Evolutionary conservation across 2,329 filamentous ascomycete species (phyloP).

Genomic region (Cladosporium phlei): DNA sequence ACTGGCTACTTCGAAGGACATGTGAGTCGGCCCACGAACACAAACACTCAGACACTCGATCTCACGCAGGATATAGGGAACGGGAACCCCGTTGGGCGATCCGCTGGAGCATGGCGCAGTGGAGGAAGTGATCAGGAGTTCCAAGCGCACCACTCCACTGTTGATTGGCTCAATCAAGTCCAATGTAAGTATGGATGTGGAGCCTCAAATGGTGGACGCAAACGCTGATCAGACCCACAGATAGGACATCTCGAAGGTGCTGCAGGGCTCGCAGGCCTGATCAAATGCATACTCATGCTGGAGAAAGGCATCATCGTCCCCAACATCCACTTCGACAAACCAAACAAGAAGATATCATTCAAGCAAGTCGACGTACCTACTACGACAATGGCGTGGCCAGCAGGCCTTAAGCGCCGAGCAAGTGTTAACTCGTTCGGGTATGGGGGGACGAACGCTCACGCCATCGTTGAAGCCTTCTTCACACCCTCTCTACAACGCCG

Average conservation of each 20-base stretch:
- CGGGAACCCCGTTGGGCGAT: too few relatives aligned
- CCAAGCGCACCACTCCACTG: too few relatives aligned
- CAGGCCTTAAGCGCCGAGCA: slow-evolving; percentile 4
- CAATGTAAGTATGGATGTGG: not conserved
- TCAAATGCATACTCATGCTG: slow-evolving; percentile 31
- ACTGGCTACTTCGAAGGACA: not conserved
- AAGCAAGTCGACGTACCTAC: slow-evolving; percentile 10
- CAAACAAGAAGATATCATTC: slow-evolving; percentile 29
- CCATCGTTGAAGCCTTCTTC: slow-evolving; percentile 17
- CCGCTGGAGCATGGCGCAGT: too few relatives aligned
- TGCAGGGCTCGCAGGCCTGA: slow-evolving; percentile 46
- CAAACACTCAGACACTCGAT: not conserved
- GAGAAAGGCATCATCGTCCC: slow-evolving; percentile 21
- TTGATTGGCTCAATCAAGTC: not conserved
- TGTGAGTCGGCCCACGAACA: not conserved
- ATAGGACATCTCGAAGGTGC: slow-evolving; percentile 48
- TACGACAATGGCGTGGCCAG: slow-evolving; percentile 10
- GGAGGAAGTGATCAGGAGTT: too few relatives aligned
- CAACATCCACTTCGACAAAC: slow-evolving; percentile 15
- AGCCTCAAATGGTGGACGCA: not conserved
- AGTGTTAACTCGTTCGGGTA: slow-evolving; percentile 22
- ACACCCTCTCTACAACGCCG: not conserved
- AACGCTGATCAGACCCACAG: not conserved
- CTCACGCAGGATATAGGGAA: too few relatives aligned
- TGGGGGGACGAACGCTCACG: slow-evolving; percentile 24